A percentile compares a stretch with the other conserved stretches of the same genome.
Evolutionary conservation across 306 rosid species (phyloP).

Genomic region (Purshia tridentata): DNA sequence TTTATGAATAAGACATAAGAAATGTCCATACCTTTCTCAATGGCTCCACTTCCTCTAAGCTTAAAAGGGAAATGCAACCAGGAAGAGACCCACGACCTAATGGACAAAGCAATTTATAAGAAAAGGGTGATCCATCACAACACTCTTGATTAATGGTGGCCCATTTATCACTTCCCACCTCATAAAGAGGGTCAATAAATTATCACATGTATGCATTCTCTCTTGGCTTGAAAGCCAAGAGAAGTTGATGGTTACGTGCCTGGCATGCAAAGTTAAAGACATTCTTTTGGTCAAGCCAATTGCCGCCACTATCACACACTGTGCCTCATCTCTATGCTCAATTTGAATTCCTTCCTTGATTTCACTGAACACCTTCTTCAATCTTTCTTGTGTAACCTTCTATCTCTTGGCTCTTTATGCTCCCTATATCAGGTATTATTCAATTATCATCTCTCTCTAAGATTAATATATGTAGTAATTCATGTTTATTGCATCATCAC

Average conservation of each 20-base stretch:
- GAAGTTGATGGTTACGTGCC: constrained; percentile 59
- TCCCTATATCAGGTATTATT: constrained; percentile 27
- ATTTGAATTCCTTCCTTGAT: constrained; percentile 7
- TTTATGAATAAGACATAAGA: constrained; percentile 5
- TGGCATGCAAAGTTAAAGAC: constrained; percentile 50
- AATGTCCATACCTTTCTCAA: constrained; percentile 34
- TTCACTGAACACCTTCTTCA: not conserved
- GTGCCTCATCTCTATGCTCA: constrained; percentile 23
- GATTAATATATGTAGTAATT: not conserved
- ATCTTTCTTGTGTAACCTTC: constrained; percentile 10
- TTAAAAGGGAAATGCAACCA: constrained; percentile 43
- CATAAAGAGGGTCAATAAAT: constrained; percentile 16
- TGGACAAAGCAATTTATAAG: not conserved
- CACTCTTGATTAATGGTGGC: constrained; percentile 1
- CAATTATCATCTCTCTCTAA: not conserved
- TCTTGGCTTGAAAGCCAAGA: constrained; percentile 72
- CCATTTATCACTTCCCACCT: constrained; percentile 29
- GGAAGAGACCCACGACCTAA: constrained; percentile 25
- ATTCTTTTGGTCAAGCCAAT: constrained; percentile 29
- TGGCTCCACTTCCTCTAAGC: constrained; percentile 32
- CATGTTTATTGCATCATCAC: not conserved
- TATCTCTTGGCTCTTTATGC: constrained; percentile 20
- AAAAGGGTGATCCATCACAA: constrained; percentile 24
- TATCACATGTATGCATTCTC: constrained; percentile 26
- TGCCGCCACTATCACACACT: not conserved